A percentile compares a stretch with the other conserved stretches of the same genome.
Evolutionary conservation across 305 asterid genomes (phyloP).

Genomic region (Fraxinus nigra): DNA sequence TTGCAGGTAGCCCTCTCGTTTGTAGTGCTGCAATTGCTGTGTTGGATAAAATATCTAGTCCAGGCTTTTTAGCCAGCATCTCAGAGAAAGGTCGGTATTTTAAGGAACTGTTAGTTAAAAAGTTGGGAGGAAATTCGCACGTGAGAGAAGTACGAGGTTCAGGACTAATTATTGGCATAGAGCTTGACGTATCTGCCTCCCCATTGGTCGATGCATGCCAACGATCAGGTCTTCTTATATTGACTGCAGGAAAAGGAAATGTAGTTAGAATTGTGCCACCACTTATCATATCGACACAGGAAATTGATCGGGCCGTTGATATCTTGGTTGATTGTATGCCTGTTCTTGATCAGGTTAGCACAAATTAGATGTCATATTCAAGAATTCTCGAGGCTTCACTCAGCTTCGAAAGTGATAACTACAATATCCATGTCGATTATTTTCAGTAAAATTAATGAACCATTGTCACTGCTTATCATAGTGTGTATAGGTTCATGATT

Average conservation of each 20-base stretch:
- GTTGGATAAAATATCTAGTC: slow-evolving; percentile 70
- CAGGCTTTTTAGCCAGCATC: slow-evolving; percentile 55
- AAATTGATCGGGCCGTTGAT: slow-evolving; percentile 61
- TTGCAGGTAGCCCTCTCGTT: slow-evolving; percentile 88
- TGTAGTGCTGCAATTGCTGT: slow-evolving; percentile 77
- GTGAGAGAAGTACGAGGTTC: slow-evolving; percentile 74
- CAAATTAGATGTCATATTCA: slow-evolving; percentile 9
- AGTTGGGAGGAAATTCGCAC: slow-evolving; percentile 55
- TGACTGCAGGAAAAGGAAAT: slow-evolving; percentile 91
- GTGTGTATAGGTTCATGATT: too few species aligned
- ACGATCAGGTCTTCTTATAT: slow-evolving; percentile 65
- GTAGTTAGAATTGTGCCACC: slow-evolving; percentile 88
- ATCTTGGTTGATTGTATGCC: slow-evolving; percentile 56
- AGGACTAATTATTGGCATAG: slow-evolving; percentile 83
- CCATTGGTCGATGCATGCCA: slow-evolving; percentile 76
- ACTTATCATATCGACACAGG: slow-evolving; percentile 64
- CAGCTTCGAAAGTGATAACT: background rate
- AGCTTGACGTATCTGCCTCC: slow-evolving; percentile 70
- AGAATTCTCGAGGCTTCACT: background rate
- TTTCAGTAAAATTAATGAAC: background rate
- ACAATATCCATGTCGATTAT: slow-evolving; percentile 2
- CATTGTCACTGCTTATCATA: background rate
- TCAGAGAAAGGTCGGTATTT: slow-evolving; percentile 65
- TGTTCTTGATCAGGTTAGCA: slow-evolving; percentile 50
- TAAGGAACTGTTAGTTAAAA: slow-evolving; percentile 45